Evolutionary conservation across 805 yeast species (phyloP).

Genomic region (Phaffomyces opuntiae): DNA sequence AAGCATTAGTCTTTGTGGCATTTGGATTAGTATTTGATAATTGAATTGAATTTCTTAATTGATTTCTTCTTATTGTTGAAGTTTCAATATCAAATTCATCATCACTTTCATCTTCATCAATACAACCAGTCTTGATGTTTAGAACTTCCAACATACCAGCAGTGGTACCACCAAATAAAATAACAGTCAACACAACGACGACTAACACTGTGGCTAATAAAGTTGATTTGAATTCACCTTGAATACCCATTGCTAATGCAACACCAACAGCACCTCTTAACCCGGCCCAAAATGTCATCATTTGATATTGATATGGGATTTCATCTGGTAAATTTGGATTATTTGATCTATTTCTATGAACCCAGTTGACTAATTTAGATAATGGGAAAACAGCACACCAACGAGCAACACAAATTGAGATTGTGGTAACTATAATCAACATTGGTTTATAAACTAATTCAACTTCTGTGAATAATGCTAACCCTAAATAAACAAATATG

Average conservation of each 20-base stretch:
- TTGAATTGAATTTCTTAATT: conserved; percentile 1
- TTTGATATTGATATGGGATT: conserved; percentile 90
- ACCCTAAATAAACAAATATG: conserved; percentile 90
- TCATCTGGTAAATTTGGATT: conserved; percentile 63
- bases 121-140: conserved; percentile 87
- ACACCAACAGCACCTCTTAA: conserved; percentile 99
- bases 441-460: conserved; percentile 92
- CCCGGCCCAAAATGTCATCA: conserved; percentile 99
- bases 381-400: conserved; percentile 98
- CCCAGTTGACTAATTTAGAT: conserved; percentile 76
- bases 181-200: conserved; percentile 93
- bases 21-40: background rate
- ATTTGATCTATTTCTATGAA: conserved; percentile 53
- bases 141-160: conserved; percentile 96
- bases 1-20: background rate
- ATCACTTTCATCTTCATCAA: conserved; percentile 77
- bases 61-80: conserved; percentile 26
- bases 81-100: conserved; percentile 95
- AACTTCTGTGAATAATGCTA: conserved; percentile 92
- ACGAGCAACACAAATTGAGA: conserved; percentile 88
- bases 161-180: conserved; percentile 95
- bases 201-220: conserved; percentile 91
- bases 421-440: conserved; percentile 80
- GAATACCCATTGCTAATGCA: conserved; percentile 95
- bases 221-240: conserved; percentile 87